Base-by-base conservation (phyloP, 805 yeast species). In the Candida railenensis region DNA sequence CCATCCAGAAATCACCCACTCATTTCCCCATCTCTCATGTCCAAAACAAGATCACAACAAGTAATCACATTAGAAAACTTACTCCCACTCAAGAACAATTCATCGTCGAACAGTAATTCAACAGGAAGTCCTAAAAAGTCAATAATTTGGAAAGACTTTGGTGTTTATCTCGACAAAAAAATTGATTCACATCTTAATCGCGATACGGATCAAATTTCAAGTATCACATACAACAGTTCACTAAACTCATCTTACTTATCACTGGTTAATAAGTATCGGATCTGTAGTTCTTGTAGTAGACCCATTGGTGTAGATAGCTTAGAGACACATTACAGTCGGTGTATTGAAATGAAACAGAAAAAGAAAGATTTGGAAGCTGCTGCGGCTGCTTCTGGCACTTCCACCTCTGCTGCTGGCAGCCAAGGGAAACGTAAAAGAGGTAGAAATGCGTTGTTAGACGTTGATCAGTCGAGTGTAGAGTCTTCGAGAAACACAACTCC, bases 81-180 rank as follows among this genome's bases (percentile, higher is more conserved):
- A 21, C 38, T 43, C 48, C 34, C 47, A 16, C 38, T 40, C 40
- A 19, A 40, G 22, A 18, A 11, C 15, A 44, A 52, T 16, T 36
- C 39, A 36, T 9, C 39, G 3, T 15, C 21, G 8, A 40, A 19
- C 40, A 21, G 15, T 5, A 22, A 11, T 4, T 39, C 42, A n/a
- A 15, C 33, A 9, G 4, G 21, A 3, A 21, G 25, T 12, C 34
- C 45, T 5, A 56, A 55, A 37, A 62, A 65, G 46, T 60, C 66
- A 8, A 63, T 67, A 25, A 62, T 67, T 48, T 72, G 77, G 77
- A 72, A 71, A 54, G 77, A 72, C 37, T 65, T 72, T 45, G 77
- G 77, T 9, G 67, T 62, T 9, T 72, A 67, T 48, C 57, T 72
- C 42, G 77, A 71, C 49, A 69, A 67, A 50, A 68, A 68, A 44